These are phyloP conservation scores for Lasiodiplodia sp. DNA, from an alignment of 2,329 filamentous ascomycete genomes.

Conservation along the genomic window DNA sequence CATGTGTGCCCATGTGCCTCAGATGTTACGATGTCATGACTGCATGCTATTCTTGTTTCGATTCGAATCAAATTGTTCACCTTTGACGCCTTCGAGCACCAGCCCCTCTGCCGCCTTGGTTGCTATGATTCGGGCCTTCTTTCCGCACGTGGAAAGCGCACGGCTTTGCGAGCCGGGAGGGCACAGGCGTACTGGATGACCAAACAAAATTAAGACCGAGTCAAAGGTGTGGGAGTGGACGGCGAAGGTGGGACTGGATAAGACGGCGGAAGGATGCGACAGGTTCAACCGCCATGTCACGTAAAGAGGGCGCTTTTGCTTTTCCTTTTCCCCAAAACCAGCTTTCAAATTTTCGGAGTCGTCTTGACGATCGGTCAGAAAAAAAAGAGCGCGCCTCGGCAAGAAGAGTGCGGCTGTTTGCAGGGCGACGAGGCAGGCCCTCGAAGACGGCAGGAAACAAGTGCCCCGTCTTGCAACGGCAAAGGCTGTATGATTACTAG, in stretches of 20 bases:
- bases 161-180: slow-evolving; percentile 10
- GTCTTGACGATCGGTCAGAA: background rate
- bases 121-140: slow-evolving; percentile 11
- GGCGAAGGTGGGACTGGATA: background rate
- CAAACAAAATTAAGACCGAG: slow-evolving; percentile 8
- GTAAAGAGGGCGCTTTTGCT: background rate
- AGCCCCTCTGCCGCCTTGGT: slow-evolving; percentile 10
- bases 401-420: background rate
- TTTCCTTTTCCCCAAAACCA: slow-evolving; percentile 14
- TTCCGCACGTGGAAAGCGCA: slow-evolving; percentile 5
- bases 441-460: background rate
- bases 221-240: background rate
- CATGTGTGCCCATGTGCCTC: slow-evolving; percentile 27
- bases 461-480: background rate
- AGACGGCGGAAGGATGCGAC: background rate
- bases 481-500: slow-evolving; percentile 22
- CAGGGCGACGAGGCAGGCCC: background rate
- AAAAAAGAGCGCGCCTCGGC: slow-evolving; percentile 13
- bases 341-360: slow-evolving; percentile 5
- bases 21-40: slow-evolving; percentile 29
- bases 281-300: slow-evolving; percentile 7
- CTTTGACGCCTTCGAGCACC: background rate
- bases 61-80: slow-evolving; percentile 22
- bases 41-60: slow-evolving; percentile 26
- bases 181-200: slow-evolving; percentile 1